phyloP scores from a whole-genome alignment of 345 rosid genomes.

The Streptanthus diversifolius region DNA sequence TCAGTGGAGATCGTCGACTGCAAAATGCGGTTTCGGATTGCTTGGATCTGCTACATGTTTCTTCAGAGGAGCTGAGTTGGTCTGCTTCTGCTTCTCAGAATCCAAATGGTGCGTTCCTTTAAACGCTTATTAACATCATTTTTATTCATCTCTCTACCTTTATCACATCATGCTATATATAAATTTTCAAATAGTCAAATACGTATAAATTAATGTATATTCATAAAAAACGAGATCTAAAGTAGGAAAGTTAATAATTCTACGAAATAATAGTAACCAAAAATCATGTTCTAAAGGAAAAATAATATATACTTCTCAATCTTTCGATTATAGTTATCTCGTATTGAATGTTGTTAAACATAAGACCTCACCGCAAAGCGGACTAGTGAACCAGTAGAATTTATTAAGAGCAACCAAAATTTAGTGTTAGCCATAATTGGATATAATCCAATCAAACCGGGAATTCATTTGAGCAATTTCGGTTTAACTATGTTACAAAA shows the following conservation, averaged over 20 bases:
- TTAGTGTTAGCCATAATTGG: neutral
- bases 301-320: too few relatives aligned
- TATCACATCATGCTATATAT: too few relatives aligned
- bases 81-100: conserved; percentile 59
- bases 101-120: conserved; percentile 45
- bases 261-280: too few relatives aligned
- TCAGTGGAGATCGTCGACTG: conserved; percentile 48
- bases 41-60: conserved; percentile 59
- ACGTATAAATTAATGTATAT: too few relatives aligned
- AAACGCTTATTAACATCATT: neutral
- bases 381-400: too few relatives aligned
- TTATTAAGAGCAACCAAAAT: neutral
- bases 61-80: conserved; percentile 62
- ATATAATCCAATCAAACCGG: conserved; percentile 37
- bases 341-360: too few relatives aligned
- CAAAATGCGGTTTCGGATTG: conserved; percentile 59
- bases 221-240: too few relatives aligned
- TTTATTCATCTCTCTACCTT: neutral
- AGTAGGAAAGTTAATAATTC: too few relatives aligned
- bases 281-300: too few relatives aligned
- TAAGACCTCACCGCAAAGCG: too few relatives aligned
- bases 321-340: neutral
- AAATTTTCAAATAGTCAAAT: too few relatives aligned
- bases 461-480: conserved; percentile 16
- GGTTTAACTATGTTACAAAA: neutral